Base-by-base conservation (phyloP, 345 rosid genomes). In the Ailanthus altissimus region DNA sequence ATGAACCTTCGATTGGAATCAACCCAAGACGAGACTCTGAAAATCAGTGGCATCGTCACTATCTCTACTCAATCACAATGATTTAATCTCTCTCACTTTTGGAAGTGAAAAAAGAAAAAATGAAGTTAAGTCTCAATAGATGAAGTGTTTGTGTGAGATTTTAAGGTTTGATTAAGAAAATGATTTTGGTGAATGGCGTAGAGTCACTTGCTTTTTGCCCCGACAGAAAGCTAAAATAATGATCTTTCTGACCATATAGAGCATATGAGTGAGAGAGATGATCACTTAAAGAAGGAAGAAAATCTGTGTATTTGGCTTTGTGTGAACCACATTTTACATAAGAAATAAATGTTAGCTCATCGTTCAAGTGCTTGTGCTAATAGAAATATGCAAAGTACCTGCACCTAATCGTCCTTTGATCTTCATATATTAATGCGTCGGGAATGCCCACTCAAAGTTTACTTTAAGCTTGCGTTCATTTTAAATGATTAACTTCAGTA, bases 391-490 rank as follows among this genome's bases (percentile, higher is more conserved):
- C 18, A 62, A 62, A 67, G 14, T 50, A 36, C 74, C 57, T 58
- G 38, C n/a, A 63, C 49, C 53, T 28, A 63, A 45, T 70, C 60
- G 25, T 70, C 11, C n/a, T 32, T 63, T 72, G 26, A 28, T 23
- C 72, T 69, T 40, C 46, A 74, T 3, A 15, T 53, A 40, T 50
- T 49, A 43, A 64, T 73, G 71, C 81, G 75, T 78, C 36, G 75
- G 81, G 82, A 78, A 81, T 83, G 75, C 66, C 66, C 54, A 40
- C 75, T 36, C 40, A 75, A 81, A 78, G 69, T 62, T 74, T 61
- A 32, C 78, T 62, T 82, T 79, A 50, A 59, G 59, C 26, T 0
- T 53, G 16, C 70, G 11, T 78, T 21, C 42, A 65, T 60, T 68
- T 46, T 64, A 49, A 49, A 49, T 47, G 61, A 51, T 43, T 36